phyloP scores from a whole-genome alignment of 2,329 filamentous ascomycete species.

The Fusarium sororula region DNA sequence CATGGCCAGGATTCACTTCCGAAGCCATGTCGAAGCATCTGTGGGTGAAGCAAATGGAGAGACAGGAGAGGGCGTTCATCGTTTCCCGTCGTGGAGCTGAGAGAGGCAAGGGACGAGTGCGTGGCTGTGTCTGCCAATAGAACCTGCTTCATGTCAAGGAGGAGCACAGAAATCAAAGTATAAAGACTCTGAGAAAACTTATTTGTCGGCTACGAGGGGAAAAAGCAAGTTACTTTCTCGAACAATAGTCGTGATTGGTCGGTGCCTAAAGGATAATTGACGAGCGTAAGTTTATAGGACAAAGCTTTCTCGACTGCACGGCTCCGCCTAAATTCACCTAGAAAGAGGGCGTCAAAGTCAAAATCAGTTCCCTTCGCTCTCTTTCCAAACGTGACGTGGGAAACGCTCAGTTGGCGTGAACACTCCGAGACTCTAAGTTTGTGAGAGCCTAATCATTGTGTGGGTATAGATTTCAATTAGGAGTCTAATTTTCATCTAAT shows the following conservation, averaged over 20 bases:
- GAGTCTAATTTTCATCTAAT: accelerated
- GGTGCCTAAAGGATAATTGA: background rate
- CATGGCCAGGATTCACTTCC: accelerated
- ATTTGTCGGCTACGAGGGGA: background rate
- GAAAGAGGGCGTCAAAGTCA: accelerated
- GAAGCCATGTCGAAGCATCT: accelerated
- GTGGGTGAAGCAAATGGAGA: too few species aligned
- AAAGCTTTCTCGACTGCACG: too few species aligned
- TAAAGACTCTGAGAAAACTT: accelerated
- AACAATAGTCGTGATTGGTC: background rate
- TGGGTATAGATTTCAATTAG: accelerated
- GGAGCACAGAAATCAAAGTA: accelerated
- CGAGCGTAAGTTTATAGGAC: background rate
- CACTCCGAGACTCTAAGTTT: background rate
- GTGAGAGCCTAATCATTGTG: accelerated
- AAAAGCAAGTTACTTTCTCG: background rate
- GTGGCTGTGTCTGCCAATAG: too few species aligned
- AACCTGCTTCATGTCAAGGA: too few species aligned
- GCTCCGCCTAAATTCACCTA: background rate
- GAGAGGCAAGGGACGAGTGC: background rate
- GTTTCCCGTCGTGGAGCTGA: too few species aligned
- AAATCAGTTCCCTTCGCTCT: background rate
- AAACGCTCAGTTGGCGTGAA: background rate
- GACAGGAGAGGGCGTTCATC: background rate
- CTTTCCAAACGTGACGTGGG: background rate